phyloP scores from a whole-genome alignment of 1,284 basidiomycete genomes.

The Microbotryum intermedium region DNA sequence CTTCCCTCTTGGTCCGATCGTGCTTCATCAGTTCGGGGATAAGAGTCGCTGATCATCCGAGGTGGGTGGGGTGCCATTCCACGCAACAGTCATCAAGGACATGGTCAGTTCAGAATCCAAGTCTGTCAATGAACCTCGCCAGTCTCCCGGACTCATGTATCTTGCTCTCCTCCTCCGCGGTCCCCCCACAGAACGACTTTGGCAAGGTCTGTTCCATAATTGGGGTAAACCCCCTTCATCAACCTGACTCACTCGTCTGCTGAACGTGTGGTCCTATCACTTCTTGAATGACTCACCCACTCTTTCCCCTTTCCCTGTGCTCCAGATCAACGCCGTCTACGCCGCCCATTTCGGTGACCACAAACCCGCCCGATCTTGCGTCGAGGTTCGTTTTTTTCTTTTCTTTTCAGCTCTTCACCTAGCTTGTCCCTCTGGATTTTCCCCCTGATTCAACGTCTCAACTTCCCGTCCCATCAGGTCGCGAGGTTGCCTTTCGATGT shows the following conservation, averaged over 20 bases:
- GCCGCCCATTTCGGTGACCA: conserved; percentile 60
- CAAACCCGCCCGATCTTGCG: conserved; percentile 84
- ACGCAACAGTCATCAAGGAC: conserved; percentile 18
- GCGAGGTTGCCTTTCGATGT: conserved; percentile 66
- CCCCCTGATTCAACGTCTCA: background rate
- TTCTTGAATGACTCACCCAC: too few relatives aligned
- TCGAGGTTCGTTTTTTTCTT: conserved; percentile 54
- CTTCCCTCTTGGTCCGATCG: background rate
- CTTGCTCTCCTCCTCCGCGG: conserved; percentile 41
- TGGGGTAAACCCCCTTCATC: too few relatives aligned
- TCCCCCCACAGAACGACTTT: conserved; percentile 74
- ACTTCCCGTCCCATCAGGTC: conserved; percentile 8
- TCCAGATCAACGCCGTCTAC: conserved; percentile 30
- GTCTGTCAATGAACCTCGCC: too few relatives aligned
- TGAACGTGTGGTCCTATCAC: too few relatives aligned
- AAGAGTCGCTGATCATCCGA: background rate
- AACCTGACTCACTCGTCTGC: too few relatives aligned
- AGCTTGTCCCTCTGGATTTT: background rate
- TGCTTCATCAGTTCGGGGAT: background rate
- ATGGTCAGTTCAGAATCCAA: conserved; percentile 4
- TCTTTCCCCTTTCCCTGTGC: too few relatives aligned
- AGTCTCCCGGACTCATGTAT: background rate
- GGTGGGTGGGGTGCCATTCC: background rate
- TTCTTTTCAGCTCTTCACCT: background rate
- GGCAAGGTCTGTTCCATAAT: conserved; percentile 40